Base-by-base conservation (phyloP, 2,329 filamentous ascomycete genomes). In the Claviceps humidiphila region DNA sequence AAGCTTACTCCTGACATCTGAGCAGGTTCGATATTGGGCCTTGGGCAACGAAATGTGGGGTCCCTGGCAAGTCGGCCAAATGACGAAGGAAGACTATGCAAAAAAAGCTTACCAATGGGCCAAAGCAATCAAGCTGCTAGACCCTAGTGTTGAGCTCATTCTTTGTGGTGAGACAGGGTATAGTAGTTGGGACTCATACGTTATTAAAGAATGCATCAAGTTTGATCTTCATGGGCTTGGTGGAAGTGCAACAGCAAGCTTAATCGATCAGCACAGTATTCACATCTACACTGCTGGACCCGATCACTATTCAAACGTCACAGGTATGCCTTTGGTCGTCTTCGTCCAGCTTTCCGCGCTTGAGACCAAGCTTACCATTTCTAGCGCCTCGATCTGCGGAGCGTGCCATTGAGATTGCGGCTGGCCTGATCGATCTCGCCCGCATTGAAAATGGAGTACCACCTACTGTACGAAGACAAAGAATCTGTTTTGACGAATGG, bases 131-230 rank as follows among this genome's bases (percentile, higher is more conserved):
- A 47, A 47, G 5, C 7, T 47, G 45, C 45, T 47, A 2, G 45
- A 47, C 34, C 45, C 45, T 2, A 47, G 34, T 8, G 45, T 47
- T 13, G 45, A 47, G 30, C 45, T 47, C 45, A 47, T 47, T 30
- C 45, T 47, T 2, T 47, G 45, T n/a, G 45, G 45, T 34, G 45
- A 47, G 45, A 47, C 34, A 2, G 45, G 45, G 2, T n/a, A 22
- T 13, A 38, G 45, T 34, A 38, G 5, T 11, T 47, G 45, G 45
- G 45, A 47, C n/a, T 14, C 45, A 11, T 39, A 47, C 17, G 45
- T 47, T 13, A 47, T 47, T 14, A 47, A 47, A 38, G 45, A 47
- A 38, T 47, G 45, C 45, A 47, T 47, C 45, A 47, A 47, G 22
- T 47, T 47, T 6, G 45, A 47, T 22, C 45, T 20, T 2, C 45